These are phyloP conservation scores for Mimosa pudica DNA, from an alignment of 306 rosid species.

Conservation along the genomic window DNA sequence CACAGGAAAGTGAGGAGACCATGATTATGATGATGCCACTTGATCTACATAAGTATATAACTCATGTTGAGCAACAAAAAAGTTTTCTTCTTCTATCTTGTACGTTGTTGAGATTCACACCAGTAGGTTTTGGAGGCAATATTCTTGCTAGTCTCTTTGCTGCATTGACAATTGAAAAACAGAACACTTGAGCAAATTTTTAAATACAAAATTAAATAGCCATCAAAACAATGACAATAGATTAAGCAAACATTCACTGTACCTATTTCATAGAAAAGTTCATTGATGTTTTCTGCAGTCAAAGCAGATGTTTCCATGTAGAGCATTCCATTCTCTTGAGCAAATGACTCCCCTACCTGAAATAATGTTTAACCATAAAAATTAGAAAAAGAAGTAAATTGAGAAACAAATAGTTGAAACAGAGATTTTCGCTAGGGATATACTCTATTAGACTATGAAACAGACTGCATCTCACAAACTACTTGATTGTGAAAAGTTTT, in stretches of 20 bases:
- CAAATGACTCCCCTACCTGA: constrained; percentile 79
- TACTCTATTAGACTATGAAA: background rate
- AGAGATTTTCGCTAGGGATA: background rate
- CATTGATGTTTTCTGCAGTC: constrained; percentile 74
- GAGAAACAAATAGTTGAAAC: background rate
- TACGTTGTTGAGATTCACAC: constrained; percentile 51
- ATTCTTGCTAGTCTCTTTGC: constrained; percentile 70
- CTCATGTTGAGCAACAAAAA: constrained; percentile 61
- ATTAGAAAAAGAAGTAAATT: background rate
- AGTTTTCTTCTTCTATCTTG: constrained; percentile 44
- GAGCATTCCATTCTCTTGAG: constrained; percentile 83
- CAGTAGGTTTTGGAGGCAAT: constrained; percentile 48
- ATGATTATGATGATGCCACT: constrained; percentile 3
- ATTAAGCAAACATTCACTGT: background rate
- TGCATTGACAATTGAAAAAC: constrained; percentile 41
- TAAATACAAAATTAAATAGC: background rate
- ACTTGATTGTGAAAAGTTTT: constrained; percentile 11
- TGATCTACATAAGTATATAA: constrained; percentile 29
- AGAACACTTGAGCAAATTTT: background rate
- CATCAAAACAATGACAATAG: background rate
- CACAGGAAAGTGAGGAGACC: constrained; percentile 23
- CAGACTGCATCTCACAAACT: background rate
- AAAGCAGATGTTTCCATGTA: constrained; percentile 87
- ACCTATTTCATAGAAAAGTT: constrained; percentile 88
- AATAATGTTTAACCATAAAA: background rate